A percentile compares a stretch with the other conserved stretches of the same genome.
Conservation (phyloP, 2,329 filamentous ascomycete species). For the Fusarium liriodendri region DNA sequence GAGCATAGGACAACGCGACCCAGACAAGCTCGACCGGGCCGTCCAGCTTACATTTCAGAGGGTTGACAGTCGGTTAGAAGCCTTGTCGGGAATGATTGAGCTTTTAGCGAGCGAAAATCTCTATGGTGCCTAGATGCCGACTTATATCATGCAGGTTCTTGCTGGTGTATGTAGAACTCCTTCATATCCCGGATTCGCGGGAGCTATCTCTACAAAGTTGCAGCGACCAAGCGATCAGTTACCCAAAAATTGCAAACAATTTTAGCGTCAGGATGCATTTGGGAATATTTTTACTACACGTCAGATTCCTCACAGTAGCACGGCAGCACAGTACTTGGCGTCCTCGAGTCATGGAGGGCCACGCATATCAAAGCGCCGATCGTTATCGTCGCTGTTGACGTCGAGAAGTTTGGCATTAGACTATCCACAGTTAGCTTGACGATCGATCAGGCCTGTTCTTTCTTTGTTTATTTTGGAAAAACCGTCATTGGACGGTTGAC, state of each 20-base stretch:
- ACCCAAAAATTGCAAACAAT: not conserved
- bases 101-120: not conserved
- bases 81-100: constrained; percentile 3
- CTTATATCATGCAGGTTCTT: not conserved
- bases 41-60: constrained; percentile 2
- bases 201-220: not conserved
- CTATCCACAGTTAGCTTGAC: not conserved
- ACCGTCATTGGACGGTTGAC: not conserved
- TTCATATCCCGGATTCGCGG: not conserved
- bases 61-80: constrained; percentile 2
- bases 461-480: not conserved
- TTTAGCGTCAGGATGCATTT: not conserved
- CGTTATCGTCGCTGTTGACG: not conserved
- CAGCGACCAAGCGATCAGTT: not conserved
- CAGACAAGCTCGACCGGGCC: not conserved
- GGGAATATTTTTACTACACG: not conserved
- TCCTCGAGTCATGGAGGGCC: not conserved
- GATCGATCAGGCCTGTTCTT: not conserved
- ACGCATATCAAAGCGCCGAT: not conserved
- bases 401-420: not conserved
- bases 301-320: not conserved
- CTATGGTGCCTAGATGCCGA: not conserved
- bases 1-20: constrained; percentile 1
- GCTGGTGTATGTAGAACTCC: not conserved
- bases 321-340: not conserved